phyloP scores from a whole-genome alignment of 257 asterid genomes.

The Cinchona pubescens region DNA sequence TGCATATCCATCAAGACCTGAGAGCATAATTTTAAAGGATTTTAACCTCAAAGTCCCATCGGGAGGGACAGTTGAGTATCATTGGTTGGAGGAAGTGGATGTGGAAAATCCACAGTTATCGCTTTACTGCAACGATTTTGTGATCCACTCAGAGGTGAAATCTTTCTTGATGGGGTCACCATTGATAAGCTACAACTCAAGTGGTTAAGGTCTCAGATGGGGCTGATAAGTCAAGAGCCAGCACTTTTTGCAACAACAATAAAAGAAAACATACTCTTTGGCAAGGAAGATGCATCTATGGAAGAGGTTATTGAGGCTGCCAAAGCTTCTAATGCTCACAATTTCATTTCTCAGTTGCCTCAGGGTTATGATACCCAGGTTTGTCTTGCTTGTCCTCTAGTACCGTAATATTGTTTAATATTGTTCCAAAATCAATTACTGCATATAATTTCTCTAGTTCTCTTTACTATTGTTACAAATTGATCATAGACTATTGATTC shows the following conservation, averaged over 20 bases:
- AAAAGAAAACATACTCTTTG: slow-evolving; percentile 81
- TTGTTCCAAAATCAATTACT: no score
- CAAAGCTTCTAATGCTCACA: slow-evolving; percentile 91
- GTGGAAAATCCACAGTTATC: slow-evolving; percentile 82
- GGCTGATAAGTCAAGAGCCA: slow-evolving; percentile 95
- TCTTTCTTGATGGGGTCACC: slow-evolving; percentile 64
- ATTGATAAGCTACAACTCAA: slow-evolving; percentile 74
- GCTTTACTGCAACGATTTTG: slow-evolving; percentile 82
- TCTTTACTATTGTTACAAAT: no score
- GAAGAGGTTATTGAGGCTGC: slow-evolving; percentile 83
- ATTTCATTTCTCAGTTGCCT: slow-evolving; percentile 76
- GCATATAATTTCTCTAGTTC: no score
- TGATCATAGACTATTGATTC: no score
- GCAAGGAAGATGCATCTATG: slow-evolving; percentile 75
- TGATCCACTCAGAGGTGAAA: slow-evolving; percentile 73
- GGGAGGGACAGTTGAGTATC: no score
- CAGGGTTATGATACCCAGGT: slow-evolving; percentile 94
- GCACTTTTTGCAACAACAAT: slow-evolving; percentile 85
- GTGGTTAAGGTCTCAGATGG: slow-evolving; percentile 97
- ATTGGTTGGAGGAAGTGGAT: no score
- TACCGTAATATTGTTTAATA: no score
- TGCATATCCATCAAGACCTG: no score
- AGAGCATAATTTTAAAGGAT: no score
- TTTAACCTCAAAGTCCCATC: no score
- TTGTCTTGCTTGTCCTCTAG: slow-evolving; percentile 4